Percentiles rank a stretch among this genome's conserved stretches.
Conservation (phyloP, 805 yeast genomes). For the Barnettozyma pratensis region DNA sequence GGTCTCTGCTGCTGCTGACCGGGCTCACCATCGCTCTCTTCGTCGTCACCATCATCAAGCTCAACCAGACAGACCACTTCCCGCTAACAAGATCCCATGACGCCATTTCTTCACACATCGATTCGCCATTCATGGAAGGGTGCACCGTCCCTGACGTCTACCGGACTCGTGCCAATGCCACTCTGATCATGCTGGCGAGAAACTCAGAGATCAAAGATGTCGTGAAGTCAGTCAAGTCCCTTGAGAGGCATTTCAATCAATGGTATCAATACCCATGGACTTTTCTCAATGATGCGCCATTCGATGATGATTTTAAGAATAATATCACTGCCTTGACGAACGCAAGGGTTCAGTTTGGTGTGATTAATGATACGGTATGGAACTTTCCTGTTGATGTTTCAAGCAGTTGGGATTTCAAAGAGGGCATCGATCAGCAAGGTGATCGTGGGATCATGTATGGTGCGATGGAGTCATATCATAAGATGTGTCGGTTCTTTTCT, state of each 20-base stretch:
- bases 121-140: slow-evolving; percentile 49
- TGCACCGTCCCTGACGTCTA: slow-evolving; percentile 35
- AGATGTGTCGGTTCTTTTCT: slow-evolving; percentile 92
- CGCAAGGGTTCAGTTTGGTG: slow-evolving; percentile 69
- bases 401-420: slow-evolving; percentile 33
- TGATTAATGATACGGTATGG: slow-evolving; percentile 59
- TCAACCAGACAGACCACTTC: not conserved
- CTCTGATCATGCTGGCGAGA: slow-evolving; percentile 77
- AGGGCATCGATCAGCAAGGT: slow-evolving; percentile 67
- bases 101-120: slow-evolving; percentile 23
- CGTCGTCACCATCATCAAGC: not conserved
- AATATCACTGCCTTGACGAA: slow-evolving; percentile 48
- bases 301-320: slow-evolving; percentile 56
- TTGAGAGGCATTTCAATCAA: slow-evolving; percentile 88
- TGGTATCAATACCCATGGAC: slow-evolving; percentile 95
- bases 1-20: not conserved
- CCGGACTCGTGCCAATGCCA: slow-evolving; percentile 63
- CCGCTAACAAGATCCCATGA: not conserved
- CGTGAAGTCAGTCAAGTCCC: slow-evolving; percentile 58
- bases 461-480: slow-evolving; percentile 74
- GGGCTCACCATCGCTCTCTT: not conserved
- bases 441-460: slow-evolving; percentile 86
- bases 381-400: slow-evolving; percentile 44
- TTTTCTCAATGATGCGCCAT: slow-evolving; percentile 77
- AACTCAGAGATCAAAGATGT: slow-evolving; percentile 81